These are phyloP conservation scores for Collybia sp. DNA, from an alignment of 768 basidiomycete genomes.

Conservation along the genomic window DNA sequence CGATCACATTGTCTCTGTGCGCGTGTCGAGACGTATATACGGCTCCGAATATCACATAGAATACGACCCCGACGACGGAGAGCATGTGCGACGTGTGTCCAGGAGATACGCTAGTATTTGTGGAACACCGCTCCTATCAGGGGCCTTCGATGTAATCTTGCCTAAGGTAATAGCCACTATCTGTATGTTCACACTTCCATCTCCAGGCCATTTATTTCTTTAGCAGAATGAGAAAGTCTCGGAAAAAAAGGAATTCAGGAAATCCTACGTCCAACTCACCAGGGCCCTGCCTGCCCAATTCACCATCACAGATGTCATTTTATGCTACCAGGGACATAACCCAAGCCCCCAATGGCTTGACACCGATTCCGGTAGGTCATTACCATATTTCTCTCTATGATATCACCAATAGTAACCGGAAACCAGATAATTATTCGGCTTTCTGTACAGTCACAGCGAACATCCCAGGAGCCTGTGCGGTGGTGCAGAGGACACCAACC, in stretches of 20 bases:
- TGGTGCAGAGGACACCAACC: not conserved
- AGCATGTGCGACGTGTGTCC: conserved; percentile 8
- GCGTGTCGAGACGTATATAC: conserved; percentile 34
- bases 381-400: not conserved
- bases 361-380: conserved; percentile 6
- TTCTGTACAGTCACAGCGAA: conserved; percentile 9
- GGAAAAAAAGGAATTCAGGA: conserved; percentile 9
- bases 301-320: conserved; percentile 2
- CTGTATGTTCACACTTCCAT: not conserved
- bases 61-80: conserved; percentile 9
- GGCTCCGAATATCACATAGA: conserved; percentile 15
- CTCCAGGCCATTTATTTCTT: not conserved
- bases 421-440: not conserved
- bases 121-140: not conserved
- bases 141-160: conserved; percentile 1
- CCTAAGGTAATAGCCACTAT: conserved; percentile 3
- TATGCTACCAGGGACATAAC: conserved; percentile 6
- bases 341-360: conserved; percentile 10
- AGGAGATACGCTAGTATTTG: not conserved
- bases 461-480: not conserved
- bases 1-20: conserved; percentile 33
- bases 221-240: conserved; percentile 6
- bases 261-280: conserved; percentile 3
- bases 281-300: not conserved
- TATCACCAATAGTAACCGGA: not conserved